Evolutionary conservation across 2,329 filamentous ascomycete genomes (phyloP).

Genomic region (Claviceps sp.): DNA sequence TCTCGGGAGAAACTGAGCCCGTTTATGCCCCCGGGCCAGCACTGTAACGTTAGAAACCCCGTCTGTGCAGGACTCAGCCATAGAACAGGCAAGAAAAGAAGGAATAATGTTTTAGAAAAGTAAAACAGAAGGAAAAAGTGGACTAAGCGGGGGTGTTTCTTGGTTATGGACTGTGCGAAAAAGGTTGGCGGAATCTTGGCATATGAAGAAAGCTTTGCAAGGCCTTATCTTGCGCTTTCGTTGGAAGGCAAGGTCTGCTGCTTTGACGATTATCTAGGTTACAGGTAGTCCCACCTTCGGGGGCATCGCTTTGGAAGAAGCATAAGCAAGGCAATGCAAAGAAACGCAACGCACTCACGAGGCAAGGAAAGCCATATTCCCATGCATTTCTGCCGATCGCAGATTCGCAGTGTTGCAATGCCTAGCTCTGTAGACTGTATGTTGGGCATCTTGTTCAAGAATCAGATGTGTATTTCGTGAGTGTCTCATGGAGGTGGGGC

Average conservation of each 20-base stretch:
- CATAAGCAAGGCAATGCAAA: too few relatives aligned
- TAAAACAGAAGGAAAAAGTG: neutral
- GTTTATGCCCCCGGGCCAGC: neutral
- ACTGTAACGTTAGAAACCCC: neutral
- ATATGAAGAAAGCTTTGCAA: neutral
- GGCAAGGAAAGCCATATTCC: too few relatives aligned
- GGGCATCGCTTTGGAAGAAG: too few relatives aligned
- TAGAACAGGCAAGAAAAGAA: neutral
- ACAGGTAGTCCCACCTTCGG: neutral
- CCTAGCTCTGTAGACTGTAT: neutral
- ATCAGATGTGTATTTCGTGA: neutral
- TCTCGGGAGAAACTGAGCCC: neutral
- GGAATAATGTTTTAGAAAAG: neutral
- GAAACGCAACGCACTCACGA: too few relatives aligned
- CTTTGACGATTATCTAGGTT: too few relatives aligned
- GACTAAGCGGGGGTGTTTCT: neutral
- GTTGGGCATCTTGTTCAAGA: neutral
- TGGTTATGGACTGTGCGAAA: constrained; percentile 1
- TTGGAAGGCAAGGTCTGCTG: neutral
- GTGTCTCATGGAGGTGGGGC: constrained; percentile 4
- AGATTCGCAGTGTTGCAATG: neutral
- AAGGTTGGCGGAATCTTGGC: neutral
- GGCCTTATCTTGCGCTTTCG: too few relatives aligned
- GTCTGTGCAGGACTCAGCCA: constrained; percentile 1
- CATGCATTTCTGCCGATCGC: too few relatives aligned